These are phyloP conservation scores for Fraxinus greggii DNA, from an alignment of 305 asterid genomes.

Conservation along the genomic window DNA sequence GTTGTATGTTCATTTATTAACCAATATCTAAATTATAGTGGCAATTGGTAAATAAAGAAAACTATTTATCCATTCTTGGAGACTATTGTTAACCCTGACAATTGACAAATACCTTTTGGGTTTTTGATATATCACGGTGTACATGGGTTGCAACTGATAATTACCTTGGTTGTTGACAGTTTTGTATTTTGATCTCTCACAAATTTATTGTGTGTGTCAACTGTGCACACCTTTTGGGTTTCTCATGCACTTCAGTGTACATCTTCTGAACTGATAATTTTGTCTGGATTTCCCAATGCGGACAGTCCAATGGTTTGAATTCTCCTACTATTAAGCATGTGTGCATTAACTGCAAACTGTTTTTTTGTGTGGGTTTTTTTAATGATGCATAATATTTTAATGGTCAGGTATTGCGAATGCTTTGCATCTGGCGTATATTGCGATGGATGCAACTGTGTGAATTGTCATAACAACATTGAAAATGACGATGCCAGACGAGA, in stretches of 20 bases:
- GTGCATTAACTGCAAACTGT: background rate
- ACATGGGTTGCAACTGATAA: background rate
- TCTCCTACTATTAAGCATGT: background rate
- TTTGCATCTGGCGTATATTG: slow-evolving; percentile 93
- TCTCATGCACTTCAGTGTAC: background rate
- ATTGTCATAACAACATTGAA: slow-evolving; percentile 85
- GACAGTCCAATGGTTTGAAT: background rate
- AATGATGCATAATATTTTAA: slow-evolving; percentile 23
- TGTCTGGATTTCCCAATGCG: background rate
- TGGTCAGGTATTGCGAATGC: slow-evolving; percentile 89
- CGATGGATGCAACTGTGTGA: slow-evolving; percentile 89
- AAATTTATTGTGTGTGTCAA: background rate
- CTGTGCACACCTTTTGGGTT: slow-evolving; percentile 9
- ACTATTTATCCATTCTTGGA: background rate
- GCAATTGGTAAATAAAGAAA: background rate
- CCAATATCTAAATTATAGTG: background rate
- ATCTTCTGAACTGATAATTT: background rate
- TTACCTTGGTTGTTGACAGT: slow-evolving; percentile 3
- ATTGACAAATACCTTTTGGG: background rate
- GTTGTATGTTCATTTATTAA: slow-evolving; percentile 1
- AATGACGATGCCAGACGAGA: slow-evolving; percentile 85
- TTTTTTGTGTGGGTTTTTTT: background rate
- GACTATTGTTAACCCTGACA: background rate
- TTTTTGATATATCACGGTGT: background rate
- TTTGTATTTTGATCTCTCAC: background rate